These are phyloP conservation scores for Fusarium mangiferae DNA, from an alignment of 2,329 filamentous ascomycete genomes.

Conservation along the genomic window DNA sequence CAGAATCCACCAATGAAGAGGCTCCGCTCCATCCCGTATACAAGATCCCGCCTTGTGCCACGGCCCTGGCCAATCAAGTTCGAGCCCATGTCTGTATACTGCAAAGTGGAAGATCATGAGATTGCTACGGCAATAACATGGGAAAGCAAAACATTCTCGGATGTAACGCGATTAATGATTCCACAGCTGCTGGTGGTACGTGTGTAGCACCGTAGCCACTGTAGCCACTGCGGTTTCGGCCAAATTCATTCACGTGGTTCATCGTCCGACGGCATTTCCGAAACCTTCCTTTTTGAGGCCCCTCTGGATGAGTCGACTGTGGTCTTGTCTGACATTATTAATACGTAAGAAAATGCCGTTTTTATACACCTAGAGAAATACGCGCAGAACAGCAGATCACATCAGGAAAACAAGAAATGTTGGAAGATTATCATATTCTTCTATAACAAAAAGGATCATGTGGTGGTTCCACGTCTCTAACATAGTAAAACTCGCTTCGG, in stretches of 20 bases:
- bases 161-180: slow-evolving; percentile 4
- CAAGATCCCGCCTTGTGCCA: slow-evolving; percentile 16
- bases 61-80: neutral
- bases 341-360: slow-evolving; percentile 8
- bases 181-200: neutral
- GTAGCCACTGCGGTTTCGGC: slow-evolving; percentile 13
- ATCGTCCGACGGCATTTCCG: slow-evolving; percentile 23
- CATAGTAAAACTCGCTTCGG: slow-evolving; percentile 29
- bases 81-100: neutral
- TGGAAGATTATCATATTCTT: slow-evolving; percentile 22
- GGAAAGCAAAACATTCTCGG: neutral
- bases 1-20: neutral
- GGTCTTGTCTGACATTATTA: slow-evolving; percentile 12
- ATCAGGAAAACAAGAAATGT: neutral
- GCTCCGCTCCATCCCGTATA: slow-evolving; percentile 14
- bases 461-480: slow-evolving; percentile 15
- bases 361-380: neutral
- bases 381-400: neutral
- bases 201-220: neutral
- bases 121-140: slow-evolving; percentile 20
- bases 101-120: slow-evolving; percentile 19
- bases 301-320: slow-evolving; percentile 12
- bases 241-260: slow-evolving; percentile 25
- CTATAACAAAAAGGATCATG: slow-evolving; percentile 2
- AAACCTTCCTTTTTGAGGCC: neutral